Conservation (phyloP, 2,329 filamentous ascomycete genomes). For the Cladophialophora immunda region DNA sequence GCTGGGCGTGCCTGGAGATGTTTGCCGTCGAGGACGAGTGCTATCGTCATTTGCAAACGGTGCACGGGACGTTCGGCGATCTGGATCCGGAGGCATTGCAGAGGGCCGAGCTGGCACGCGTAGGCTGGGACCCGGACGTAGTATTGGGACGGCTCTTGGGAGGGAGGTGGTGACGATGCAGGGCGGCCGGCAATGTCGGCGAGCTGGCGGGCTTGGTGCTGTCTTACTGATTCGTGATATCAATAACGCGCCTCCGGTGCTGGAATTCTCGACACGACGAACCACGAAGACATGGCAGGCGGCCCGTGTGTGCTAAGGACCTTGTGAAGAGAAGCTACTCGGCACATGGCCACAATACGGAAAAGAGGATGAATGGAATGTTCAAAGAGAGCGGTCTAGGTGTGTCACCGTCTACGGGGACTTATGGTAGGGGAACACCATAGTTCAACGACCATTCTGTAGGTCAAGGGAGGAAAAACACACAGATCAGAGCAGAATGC, state of each 20-base stretch:
- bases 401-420: too few relatives aligned
- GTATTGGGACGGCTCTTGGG: background rate
- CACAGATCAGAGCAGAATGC: too few relatives aligned
- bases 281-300: background rate
- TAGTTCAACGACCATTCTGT: too few relatives aligned
- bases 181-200: too few relatives aligned
- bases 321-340: too few relatives aligned
- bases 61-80: conserved; percentile 7
- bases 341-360: too few relatives aligned
- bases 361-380: too few relatives aligned
- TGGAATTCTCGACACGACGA: background rate
- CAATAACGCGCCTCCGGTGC: background rate
- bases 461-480: too few relatives aligned
- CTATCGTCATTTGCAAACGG: conserved; percentile 11
- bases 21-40: conserved; percentile 9
- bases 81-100: background rate
- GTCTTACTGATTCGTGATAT: background rate
- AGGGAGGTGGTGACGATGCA: too few relatives aligned
- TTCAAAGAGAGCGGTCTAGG: too few relatives aligned
- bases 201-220: background rate
- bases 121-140: background rate
- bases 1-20: conserved; percentile 17
- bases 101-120: background rate
- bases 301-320: background rate
- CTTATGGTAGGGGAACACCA: too few relatives aligned